Conservation (phyloP, 257 asterid genomes). For the Capsicum baccatum region DNA sequence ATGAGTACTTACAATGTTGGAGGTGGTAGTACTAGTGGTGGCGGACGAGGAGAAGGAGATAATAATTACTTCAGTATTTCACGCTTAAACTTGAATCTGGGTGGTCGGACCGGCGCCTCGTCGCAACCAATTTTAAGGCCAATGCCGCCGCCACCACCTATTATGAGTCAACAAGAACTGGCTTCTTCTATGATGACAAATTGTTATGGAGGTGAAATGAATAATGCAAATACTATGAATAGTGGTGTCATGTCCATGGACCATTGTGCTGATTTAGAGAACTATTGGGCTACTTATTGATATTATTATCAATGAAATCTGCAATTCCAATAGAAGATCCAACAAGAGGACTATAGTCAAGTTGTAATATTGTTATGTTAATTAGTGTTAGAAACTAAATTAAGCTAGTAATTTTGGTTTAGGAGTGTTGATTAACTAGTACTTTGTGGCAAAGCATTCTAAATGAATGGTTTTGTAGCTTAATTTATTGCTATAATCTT, state of each 20-base stretch:
- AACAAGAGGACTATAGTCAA: neutral
- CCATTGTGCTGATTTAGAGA: constrained; percentile 68
- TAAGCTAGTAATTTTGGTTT: neutral
- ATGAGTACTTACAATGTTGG: constrained; percentile 43
- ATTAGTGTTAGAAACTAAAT: neutral
- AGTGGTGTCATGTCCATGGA: constrained; percentile 64
- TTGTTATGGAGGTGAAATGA: constrained; percentile 52
- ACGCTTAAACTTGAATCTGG: constrained; percentile 74
- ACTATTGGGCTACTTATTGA: constrained; percentile 68
- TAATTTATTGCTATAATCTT: no score
- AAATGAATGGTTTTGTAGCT: constrained; percentile 14
- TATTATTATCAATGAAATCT: no score
- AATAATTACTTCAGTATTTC: constrained; percentile 69
- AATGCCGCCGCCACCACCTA: constrained; percentile 31
- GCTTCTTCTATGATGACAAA: constrained; percentile 28
- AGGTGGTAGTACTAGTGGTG: neutral
- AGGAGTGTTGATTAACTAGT: neutral
- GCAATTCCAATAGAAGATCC: neutral
- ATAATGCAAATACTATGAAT: constrained; percentile 32
- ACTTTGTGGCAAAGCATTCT: neutral
- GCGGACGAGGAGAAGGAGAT: neutral
- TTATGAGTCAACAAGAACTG: constrained; percentile 55
- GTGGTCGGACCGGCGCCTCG: constrained; percentile 40
- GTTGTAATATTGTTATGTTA: neutral
- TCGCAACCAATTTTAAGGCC: constrained; percentile 50